Percentiles rank a stretch among this genome's conserved stretches.
phyloP scores from a whole-genome alignment of 768 basidiomycete species.

The Leccinellum luteum region DNA sequence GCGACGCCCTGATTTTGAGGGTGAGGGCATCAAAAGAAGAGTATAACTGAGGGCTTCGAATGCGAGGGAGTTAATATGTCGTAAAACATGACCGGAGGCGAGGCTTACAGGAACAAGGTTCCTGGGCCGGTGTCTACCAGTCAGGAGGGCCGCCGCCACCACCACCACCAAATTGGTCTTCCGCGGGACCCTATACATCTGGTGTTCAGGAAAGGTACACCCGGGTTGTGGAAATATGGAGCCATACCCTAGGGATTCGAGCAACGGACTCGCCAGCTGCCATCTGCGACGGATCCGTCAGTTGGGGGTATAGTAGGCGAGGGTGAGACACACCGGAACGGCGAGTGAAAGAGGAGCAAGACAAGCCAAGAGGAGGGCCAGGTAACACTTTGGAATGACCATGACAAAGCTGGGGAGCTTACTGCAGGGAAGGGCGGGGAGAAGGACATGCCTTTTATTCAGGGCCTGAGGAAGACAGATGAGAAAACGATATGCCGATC shows the following conservation, averaged over 20 bases:
- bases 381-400: conserved; percentile 17
- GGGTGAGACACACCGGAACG: conserved; percentile 15
- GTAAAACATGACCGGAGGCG: neutral
- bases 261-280: conserved; percentile 3
- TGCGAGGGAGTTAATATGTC: conserved; percentile 6
- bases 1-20: conserved; percentile 9
- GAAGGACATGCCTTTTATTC: conserved; percentile 22
- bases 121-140: conserved; percentile 21
- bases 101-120: conserved; percentile 10
- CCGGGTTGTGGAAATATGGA: neutral
- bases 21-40: neutral
- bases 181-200: conserved; percentile 14
- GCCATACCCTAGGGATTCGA: conserved; percentile 13
- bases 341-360: conserved; percentile 24
- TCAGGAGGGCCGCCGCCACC: conserved; percentile 20
- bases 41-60: conserved; percentile 1
- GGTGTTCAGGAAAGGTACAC: conserved; percentile 1
- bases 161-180: conserved; percentile 21
- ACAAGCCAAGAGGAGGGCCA: conserved; percentile 21
- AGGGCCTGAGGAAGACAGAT: conserved; percentile 11
- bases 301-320: neutral
- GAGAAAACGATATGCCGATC: conserved; percentile 23
- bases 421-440: neutral
- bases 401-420: conserved; percentile 13
- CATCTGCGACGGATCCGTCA: conserved; percentile 12